Evolutionary conservation across 2,329 filamentous ascomycete genomes (phyloP).

Genomic region (Beauveria sp.): DNA sequence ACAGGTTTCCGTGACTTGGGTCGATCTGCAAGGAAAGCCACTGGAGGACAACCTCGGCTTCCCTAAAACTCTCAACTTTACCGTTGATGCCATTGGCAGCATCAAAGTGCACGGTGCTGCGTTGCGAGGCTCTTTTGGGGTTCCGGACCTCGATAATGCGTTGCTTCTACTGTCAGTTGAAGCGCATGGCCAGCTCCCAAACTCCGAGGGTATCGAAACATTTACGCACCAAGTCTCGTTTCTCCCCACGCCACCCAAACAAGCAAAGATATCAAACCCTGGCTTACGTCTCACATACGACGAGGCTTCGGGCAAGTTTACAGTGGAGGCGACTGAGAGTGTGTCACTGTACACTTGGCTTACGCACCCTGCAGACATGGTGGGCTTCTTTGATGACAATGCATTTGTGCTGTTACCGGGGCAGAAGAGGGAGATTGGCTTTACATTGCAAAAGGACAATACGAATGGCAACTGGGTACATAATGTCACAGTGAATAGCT

Average conservation of each 20-base stretch:
- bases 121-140: not conserved
- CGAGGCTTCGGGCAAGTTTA: slow-evolving; percentile 11
- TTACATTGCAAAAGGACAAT: slow-evolving; percentile 12
- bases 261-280: slow-evolving; percentile 13
- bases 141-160: slow-evolving; percentile 6
- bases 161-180: slow-evolving; percentile 11
- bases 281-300: slow-evolving; percentile 10
- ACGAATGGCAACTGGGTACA: slow-evolving; percentile 13
- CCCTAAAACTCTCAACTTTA: slow-evolving; percentile 6
- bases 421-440: slow-evolving; percentile 13
- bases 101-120: not conserved
- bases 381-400: slow-evolving; percentile 16
- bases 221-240: slow-evolving; percentile 13
- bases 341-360: slow-evolving; percentile 16
- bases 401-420: slow-evolving; percentile 14
- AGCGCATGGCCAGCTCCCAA: slow-evolving; percentile 13
- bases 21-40: slow-evolving; percentile 7
- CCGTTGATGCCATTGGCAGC: slow-evolving; percentile 12
- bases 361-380: slow-evolving; percentile 11
- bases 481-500: slow-evolving; percentile 13
- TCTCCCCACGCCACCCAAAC: slow-evolving; percentile 13
- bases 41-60: slow-evolving; percentile 12
- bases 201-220: not conserved
- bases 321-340: slow-evolving; percentile 12
- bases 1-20: slow-evolving; percentile 11